phyloP scores from a whole-genome alignment of 768 basidiomycete species.

The Leccinum broughii region DNA sequence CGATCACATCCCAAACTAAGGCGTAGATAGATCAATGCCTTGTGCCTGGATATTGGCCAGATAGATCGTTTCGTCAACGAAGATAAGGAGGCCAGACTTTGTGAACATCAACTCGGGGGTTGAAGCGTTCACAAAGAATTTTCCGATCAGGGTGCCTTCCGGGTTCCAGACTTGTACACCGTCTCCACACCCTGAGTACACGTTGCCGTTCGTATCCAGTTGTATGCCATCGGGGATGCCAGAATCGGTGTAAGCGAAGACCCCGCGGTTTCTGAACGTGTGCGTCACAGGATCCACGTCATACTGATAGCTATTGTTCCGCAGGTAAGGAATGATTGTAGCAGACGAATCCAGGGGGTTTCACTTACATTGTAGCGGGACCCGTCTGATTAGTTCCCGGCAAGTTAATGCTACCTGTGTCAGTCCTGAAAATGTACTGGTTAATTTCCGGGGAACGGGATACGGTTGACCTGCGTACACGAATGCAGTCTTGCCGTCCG shows the following conservation, averaged over 20 bases:
- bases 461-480: background rate
- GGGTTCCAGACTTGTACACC: slow-evolving; percentile 64
- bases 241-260: slow-evolving; percentile 66
- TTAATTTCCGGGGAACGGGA: slow-evolving; percentile 5
- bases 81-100: slow-evolving; percentile 39
- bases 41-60: slow-evolving; percentile 37
- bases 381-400: slow-evolving; percentile 52
- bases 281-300: slow-evolving; percentile 61
- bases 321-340: background rate
- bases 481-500: background rate
- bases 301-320: slow-evolving; percentile 55
- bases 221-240: slow-evolving; percentile 70
- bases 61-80: slow-evolving; percentile 41
- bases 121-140: slow-evolving; percentile 28
- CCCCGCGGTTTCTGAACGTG: slow-evolving; percentile 57
- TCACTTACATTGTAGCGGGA: slow-evolving; percentile 68
- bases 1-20: slow-evolving; percentile 1
- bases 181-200: slow-evolving; percentile 69
- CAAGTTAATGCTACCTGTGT: slow-evolving; percentile 38
- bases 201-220: slow-evolving; percentile 62
- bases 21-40: slow-evolving; percentile 21
- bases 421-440: slow-evolving; percentile 30
- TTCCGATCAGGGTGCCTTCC: slow-evolving; percentile 49
- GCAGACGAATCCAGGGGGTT: background rate
- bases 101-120: slow-evolving; percentile 44